Evolutionary conservation across 768 basidiomycete genomes (phyloP), one percentile per base, ranked within the genome.

Genomic region (Boletus barrowsii): DNA sequence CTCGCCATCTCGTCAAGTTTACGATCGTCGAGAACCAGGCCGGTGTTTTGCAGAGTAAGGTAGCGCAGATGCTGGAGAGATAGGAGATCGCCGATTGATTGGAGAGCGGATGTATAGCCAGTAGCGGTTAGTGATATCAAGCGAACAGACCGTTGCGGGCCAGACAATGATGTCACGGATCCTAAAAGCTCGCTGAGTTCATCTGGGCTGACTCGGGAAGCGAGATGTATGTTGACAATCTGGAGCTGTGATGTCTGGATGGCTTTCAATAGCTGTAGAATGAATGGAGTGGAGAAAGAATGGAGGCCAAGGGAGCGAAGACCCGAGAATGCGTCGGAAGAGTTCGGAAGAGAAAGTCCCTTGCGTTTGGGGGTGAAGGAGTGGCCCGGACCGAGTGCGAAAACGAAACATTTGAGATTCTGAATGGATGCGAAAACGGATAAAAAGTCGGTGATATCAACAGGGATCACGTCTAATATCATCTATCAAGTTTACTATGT

Each of bases 381-480:
- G 32, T 62, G 13, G 5, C 54, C 37, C 6, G 46, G 51, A 4
- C 62, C 62, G 10, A 64, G 54, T 2, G 59, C 59, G 22, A 64
- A 40, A 26, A 64, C 62, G 32, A 65, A 26, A 14, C 49, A 55
- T 26, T 55, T 62, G n/a, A 63, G 63, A 15, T 36, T 55, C 33
- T 48, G 46, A 20, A 62, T n/a, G 32, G 59, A 58, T 4, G 51
- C 51, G 10, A 54, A 64, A 5, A 41, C 45, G 7, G 51, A 22
- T 37, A 63, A 33, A 18, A 64, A 62, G 0, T 65, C 56, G 29
- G 42, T 32, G 39, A 65, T 58, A 7, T 62, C 63, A 1, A 58
- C 5, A 7, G 62, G 51, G 20, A 61, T 58, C 13, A 8, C 29
- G 53, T 62, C 53, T 58, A 42, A 20, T 5, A 44, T 39, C 22